Evolutionary conservation across 2,329 filamentous ascomycete species (phyloP).

Genomic region (Alternaria solani): DNA sequence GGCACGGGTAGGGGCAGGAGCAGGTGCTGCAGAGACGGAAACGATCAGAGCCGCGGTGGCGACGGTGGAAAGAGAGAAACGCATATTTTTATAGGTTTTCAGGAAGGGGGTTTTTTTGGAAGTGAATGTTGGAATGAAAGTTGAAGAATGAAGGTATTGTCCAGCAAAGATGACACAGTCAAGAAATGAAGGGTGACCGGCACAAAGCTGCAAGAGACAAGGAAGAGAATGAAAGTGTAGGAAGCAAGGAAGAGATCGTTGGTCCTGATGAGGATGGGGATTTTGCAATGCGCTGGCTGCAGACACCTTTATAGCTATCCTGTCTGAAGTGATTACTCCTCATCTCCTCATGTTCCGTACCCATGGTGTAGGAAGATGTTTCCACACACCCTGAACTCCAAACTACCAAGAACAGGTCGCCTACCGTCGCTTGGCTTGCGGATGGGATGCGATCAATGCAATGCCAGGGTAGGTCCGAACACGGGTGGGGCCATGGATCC

Average conservation of each 20-base stretch:
- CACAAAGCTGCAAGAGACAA: conserved; percentile 15
- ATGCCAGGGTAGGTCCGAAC: neutral
- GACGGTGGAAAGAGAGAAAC: conserved; percentile 32
- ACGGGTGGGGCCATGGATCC: neutral
- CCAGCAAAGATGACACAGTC: conserved; percentile 30
- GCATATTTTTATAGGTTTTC: conserved; percentile 26
- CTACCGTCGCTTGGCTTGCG: neutral
- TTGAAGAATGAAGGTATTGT: conserved; percentile 17
- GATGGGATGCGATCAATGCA: neutral
- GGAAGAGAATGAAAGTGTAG: conserved; percentile 18
- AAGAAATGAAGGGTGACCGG: conserved; percentile 14
- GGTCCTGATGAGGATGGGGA: conserved; percentile 20
- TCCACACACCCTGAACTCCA: conserved; percentile 13
- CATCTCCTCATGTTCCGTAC: neutral
- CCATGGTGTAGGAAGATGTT: neutral
- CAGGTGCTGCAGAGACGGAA: conserved; percentile 28
- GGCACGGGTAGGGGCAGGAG: conserved; percentile 8
- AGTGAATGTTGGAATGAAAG: neutral
- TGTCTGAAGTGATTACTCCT: neutral
- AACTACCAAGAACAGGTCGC: conserved; percentile 13
- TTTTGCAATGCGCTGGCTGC: neutral
- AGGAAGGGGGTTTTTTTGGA: neutral
- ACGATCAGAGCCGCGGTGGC: conserved; percentile 29
- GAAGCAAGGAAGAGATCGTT: conserved; percentile 8
- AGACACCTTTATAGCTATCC: conserved; percentile 20